Evolutionary conservation across 164 flowering plant genomes (phyloP), one percentile per base, ranked within the genome.

Genomic region (Nymphaea thermarum): DNA sequence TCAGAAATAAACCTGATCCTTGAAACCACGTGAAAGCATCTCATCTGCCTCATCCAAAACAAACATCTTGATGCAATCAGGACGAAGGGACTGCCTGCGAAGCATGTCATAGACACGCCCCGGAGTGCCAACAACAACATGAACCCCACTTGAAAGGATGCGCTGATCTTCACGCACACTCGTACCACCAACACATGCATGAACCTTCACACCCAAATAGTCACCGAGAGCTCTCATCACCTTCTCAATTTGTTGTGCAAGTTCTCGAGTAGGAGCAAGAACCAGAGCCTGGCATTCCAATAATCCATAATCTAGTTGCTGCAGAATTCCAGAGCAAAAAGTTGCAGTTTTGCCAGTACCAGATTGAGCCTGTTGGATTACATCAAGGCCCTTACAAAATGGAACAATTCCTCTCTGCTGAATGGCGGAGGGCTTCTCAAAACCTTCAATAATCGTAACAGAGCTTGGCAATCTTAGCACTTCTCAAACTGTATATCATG

Each of bases 141-240:
- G 93, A 44, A 87, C 96, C 66, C 93, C 93, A 72, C 79, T 82
- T 42, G 84, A 81, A 64, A 89, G 89, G 53, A 89, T 89, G 53
- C 90, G 84, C 64, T 87, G 89, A 73, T 89, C 96, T 77, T 89
- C 96, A 66, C 91, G 88, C 3, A 89, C 96, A 73, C 89, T 89
- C 60, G 96, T 89, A 18, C 96, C 96, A 77, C 96, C 96, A 18
- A 90, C 93, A 83, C 94, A 90, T 60, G 96, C 90, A 79, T 88
- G 96, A 70, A 90, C 96, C 80, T 85, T 88, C 42, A 88, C 96
- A 73, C 89, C 87, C 62, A 90, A 87, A 73, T 85, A 90, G 71
- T 90, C 94, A 62, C 96, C 96, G 66, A 88, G 91, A 0, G 94
- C 96, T 14, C 91, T 78, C 96, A 90, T 90, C 43, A 90, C 96